Evolutionary conservation across 208 protist species (phyloP).

Genomic region (Crithidia bombi): DNA sequence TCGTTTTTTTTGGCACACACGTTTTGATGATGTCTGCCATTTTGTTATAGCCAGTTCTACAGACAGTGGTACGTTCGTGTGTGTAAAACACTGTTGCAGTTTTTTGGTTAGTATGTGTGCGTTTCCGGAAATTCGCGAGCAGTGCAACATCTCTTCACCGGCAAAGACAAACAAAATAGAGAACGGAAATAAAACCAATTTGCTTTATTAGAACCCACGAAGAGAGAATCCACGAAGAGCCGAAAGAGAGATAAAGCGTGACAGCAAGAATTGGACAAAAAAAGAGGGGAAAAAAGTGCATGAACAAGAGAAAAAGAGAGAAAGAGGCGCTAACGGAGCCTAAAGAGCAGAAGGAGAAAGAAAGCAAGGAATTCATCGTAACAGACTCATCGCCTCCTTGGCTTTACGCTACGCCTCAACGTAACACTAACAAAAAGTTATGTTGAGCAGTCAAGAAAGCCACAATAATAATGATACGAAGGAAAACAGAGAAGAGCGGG

Average conservation of each 20-base stretch:
- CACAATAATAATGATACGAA: constrained; percentile 9
- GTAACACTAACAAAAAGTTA: constrained; percentile 12
- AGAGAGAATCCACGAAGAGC: too few relatives aligned
- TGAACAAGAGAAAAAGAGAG: background rate
- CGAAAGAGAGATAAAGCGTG: constrained; percentile 4
- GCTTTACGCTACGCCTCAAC: too few relatives aligned
- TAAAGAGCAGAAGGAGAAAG: too few relatives aligned
- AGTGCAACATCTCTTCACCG: background rate
- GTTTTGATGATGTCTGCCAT: constrained; percentile 11
- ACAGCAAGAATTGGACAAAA: constrained; percentile 17
- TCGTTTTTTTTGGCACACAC: background rate
- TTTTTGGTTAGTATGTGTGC: background rate
- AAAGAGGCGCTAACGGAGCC: background rate
- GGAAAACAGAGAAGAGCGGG: too few relatives aligned
- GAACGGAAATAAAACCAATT: background rate
- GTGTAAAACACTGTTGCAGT: too few relatives aligned
- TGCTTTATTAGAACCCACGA: too few relatives aligned
- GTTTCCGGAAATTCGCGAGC: background rate
- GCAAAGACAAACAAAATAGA: background rate
- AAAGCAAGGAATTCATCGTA: too few relatives aligned
- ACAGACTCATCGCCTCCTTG: too few relatives aligned
- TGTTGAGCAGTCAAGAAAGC: background rate
- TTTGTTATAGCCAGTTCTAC: constrained; percentile 25
- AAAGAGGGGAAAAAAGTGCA: background rate
- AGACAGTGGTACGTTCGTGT: background rate